Evolutionary conservation across 1,139 yeast genomes (phyloP).

Genomic region (Pichia inconspicua): DNA sequence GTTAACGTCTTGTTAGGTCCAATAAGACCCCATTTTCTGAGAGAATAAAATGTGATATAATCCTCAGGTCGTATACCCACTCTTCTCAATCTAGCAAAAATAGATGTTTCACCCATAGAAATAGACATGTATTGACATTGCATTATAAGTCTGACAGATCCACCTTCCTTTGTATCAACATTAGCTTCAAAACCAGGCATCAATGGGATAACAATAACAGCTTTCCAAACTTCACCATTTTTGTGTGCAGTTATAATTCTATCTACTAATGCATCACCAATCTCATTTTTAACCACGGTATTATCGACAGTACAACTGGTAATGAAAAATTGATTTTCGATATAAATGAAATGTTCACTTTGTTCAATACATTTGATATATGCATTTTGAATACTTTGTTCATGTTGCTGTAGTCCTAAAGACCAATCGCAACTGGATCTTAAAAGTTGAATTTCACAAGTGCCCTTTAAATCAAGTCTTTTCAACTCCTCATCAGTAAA

Average conservation of each 20-base stretch:
- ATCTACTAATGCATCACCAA: constrained; percentile 95
- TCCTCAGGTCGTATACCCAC: constrained; percentile 79
- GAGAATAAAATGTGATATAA: constrained; percentile 83
- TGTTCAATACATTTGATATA: constrained; percentile 84
- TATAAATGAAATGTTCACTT: constrained; percentile 86
- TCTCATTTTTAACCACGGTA: constrained; percentile 73
- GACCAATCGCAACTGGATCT: constrained; percentile 94
- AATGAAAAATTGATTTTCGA: constrained; percentile 81
- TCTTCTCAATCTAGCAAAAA: constrained; percentile 71
- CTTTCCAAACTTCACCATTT: constrained; percentile 78
- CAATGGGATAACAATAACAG: constrained; percentile 82
- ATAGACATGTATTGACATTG: constrained; percentile 94
- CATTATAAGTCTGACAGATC: constrained; percentile 91
- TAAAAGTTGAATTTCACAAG: constrained; percentile 85
- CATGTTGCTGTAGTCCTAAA: constrained; percentile 74
- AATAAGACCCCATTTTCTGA: constrained; percentile 92
- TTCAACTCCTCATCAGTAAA: constrained; percentile 64
- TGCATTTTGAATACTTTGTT: constrained; percentile 88
- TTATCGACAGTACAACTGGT: constrained; percentile 87
- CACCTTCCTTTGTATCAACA: constrained; percentile 89
- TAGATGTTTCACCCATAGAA: constrained; percentile 84
- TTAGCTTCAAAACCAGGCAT: constrained; percentile 98
- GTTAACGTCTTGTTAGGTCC: constrained; percentile 70
- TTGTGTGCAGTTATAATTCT: constrained; percentile 82
- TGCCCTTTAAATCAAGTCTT: constrained; percentile 61